These are phyloP conservation scores for Daldinia grandis DNA, from an alignment of 495 filamentous ascomycete genomes.

Conservation along the genomic window DNA sequence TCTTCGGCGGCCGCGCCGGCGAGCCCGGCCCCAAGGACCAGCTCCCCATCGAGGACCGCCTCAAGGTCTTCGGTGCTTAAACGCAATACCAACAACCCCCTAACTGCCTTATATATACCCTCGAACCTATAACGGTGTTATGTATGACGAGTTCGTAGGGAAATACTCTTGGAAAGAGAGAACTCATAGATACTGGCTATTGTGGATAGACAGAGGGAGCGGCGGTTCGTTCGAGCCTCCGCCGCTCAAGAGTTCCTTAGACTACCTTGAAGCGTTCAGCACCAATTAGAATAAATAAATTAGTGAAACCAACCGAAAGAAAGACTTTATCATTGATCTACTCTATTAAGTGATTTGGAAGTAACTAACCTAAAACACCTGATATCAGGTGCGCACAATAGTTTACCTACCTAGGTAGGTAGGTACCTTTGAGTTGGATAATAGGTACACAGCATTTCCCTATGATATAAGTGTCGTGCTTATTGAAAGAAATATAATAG, in stretches of 20 bases:
- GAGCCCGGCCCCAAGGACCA: slow-evolving; percentile 63
- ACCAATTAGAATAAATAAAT: slow-evolving; percentile 39
- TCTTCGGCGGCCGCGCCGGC: slow-evolving; percentile 65
- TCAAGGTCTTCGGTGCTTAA: slow-evolving; percentile 58
- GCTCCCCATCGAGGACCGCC: slow-evolving; percentile 62
- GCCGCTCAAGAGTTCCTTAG: slow-evolving; percentile 21
- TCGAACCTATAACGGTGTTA: slow-evolving; percentile 5
- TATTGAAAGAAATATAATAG: too few species aligned
- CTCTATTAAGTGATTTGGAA: background rate
- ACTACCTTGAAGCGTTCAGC: slow-evolving; percentile 29
- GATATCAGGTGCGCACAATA: too few species aligned
- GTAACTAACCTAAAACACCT: background rate
- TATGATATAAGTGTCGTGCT: background rate
- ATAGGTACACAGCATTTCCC: background rate
- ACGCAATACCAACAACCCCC: background rate
- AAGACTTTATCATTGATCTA: background rate
- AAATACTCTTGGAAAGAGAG: slow-evolving; percentile 13
- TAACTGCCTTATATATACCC: background rate
- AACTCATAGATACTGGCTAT: slow-evolving; percentile 15
- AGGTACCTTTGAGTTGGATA: background rate
- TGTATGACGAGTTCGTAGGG: background rate
- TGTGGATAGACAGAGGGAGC: slow-evolving; percentile 21
- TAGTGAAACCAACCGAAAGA: slow-evolving; percentile 17
- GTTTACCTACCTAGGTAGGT: background rate
- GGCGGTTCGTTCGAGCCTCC: background rate